Conservation (phyloP, 2,329 filamentous ascomycete species). For the Lasiodiplodia sp. region DNA sequence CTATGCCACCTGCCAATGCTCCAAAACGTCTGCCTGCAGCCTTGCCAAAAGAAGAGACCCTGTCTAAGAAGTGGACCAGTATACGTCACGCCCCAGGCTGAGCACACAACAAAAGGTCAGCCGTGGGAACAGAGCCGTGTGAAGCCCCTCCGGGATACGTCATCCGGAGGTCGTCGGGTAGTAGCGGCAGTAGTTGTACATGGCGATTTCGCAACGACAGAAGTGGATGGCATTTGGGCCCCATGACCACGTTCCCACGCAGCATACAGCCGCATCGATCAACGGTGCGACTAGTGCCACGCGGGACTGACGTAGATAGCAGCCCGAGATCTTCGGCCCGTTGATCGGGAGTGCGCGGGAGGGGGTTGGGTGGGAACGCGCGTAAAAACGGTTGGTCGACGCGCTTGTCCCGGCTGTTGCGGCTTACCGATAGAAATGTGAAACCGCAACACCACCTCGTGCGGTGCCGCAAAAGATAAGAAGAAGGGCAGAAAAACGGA, state of each 20-base stretch:
- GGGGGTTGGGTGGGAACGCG: too few relatives aligned
- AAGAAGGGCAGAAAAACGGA: neutral
- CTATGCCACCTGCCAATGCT: neutral
- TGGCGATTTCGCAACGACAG: neutral
- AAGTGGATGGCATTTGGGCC: neutral
- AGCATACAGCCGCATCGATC: neutral
- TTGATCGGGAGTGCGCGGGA: slow-evolving; percentile 1
- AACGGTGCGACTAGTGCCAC: neutral
- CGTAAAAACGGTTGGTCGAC: too few relatives aligned
- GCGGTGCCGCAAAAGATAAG: neutral
- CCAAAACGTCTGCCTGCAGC: too few relatives aligned
- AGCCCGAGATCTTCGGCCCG: slow-evolving; percentile 20
- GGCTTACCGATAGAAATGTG: neutral
- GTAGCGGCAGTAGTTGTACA: neutral
- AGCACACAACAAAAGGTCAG: too few relatives aligned
- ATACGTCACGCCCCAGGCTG: too few relatives aligned
- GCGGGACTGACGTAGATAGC: neutral
- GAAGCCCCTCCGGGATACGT: too few relatives aligned
- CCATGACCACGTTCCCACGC: neutral
- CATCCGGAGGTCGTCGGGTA: too few relatives aligned
- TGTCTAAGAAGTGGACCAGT: too few relatives aligned
- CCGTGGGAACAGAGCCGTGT: too few relatives aligned
- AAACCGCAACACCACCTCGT: neutral
- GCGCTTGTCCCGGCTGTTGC: neutral
- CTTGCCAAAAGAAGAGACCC: too few relatives aligned